Base-by-base conservation (phyloP, 306 rosid species). In the Fragaria vesca region DNA sequence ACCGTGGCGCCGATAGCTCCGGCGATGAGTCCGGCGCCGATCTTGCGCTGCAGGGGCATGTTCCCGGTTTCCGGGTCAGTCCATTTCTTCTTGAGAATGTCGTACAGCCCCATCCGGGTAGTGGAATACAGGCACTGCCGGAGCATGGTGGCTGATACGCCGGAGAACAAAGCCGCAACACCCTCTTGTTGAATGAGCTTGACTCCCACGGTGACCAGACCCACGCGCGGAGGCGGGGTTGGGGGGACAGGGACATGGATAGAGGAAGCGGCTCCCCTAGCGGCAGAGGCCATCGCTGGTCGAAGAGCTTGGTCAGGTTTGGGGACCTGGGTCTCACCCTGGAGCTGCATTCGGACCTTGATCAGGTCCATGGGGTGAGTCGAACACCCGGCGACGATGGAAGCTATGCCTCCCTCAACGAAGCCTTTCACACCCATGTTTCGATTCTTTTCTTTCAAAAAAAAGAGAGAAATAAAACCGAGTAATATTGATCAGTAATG, bases 291-390 rank as follows among this genome's bases (percentile, higher is more conserved):
- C 21, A 90, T 83, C 0, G 87, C 91, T 0, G 91, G 93, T 12
- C 96, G 87, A 26, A 91, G 79, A 2, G 18, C 21, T 0, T 80
- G 88, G 46, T 61, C 78, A 4, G 87, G 77, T 20, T 47, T 84
- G 0, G 86, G 79, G 7, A 79, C 84, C 12, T 26, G 80, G 69
- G 70, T 43, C 71, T 91, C 96, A 0, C 96, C 96, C 78, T 91
- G 96, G 74, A 91, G 96, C 69, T 91, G 96, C 96, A 91, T 91
- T 11, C 96, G 96, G 80, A 91, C 96, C 85, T 91, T 91, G 72
- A 91, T 74, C 4, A 91, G 87, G 71, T 91, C 96, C 2, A 91
- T 79, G 1, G 93, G 96, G 72, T 91, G 96, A 4, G 93, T 91
- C n/a, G 90, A 76, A 60, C 93, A 87, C 2, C 96, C 96, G 0